phyloP scores from a whole-genome alignment of 1,284 basidiomycete genomes.

The Puccinia sorghi region DNA sequence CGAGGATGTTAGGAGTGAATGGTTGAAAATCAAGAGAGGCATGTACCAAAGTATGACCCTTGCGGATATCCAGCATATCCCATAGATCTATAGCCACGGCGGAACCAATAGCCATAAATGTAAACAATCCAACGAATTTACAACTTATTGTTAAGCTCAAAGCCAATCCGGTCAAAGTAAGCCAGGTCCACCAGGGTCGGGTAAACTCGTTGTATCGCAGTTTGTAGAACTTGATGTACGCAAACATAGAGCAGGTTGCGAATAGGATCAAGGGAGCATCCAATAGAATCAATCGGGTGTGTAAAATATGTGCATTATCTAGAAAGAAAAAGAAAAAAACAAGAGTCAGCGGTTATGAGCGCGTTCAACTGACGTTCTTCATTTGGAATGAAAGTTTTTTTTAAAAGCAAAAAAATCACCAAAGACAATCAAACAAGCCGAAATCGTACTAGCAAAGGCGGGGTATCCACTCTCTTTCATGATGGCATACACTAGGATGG shows the following conservation, averaged over 20 bases:
- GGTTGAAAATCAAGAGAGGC: neutral
- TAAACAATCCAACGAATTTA: constrained; percentile 96
- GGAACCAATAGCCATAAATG: constrained; percentile 82
- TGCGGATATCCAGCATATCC: constrained; percentile 85
- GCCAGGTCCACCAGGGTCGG: constrained; percentile 91
- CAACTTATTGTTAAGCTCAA: constrained; percentile 96
- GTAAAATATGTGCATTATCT: constrained; percentile 96
- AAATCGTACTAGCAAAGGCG: constrained; percentile 59
- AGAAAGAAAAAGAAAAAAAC: constrained; percentile 55
- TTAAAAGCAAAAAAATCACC: constrained; percentile 5
- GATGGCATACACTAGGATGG: constrained; percentile 88
- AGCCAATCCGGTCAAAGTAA: constrained; percentile 82
- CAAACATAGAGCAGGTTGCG: constrained; percentile 87
- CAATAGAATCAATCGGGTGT: constrained; percentile 91
- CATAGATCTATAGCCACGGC: constrained; percentile 93
- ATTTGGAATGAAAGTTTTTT: constrained; percentile 58
- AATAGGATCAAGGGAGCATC: constrained; percentile 95
- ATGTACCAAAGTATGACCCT: constrained; percentile 78
- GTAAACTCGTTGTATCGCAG: constrained; percentile 86
- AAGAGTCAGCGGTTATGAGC: constrained; percentile 64
- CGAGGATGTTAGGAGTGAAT: neutral
- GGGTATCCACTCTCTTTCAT: constrained; percentile 98
- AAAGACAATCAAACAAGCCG: constrained; percentile 43
- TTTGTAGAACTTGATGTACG: constrained; percentile 95
- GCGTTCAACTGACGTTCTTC: constrained; percentile 64